These are phyloP conservation scores for Oenanthe javanica DNA, from an alignment of 140 eudicot species.

Conservation along the genomic window DNA sequence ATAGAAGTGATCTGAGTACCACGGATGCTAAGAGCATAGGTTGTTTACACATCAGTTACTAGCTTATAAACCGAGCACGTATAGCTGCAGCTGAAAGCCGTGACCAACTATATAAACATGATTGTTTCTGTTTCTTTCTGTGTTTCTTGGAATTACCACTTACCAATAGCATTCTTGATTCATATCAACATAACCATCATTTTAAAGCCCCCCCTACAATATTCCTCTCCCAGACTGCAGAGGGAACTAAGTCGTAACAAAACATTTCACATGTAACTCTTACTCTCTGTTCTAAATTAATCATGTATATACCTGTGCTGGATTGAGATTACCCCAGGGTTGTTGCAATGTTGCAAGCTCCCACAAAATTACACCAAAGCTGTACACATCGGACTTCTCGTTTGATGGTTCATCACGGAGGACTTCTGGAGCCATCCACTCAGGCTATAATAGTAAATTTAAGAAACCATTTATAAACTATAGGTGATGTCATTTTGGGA, in stretches of 20 bases:
- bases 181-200: neutral
- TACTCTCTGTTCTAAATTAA: no score
- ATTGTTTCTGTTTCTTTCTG: neutral
- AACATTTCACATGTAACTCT: neutral
- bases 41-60: neutral
- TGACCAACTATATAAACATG: neutral
- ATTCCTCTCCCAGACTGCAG: neutral
- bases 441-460: conserved; percentile 45
- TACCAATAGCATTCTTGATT: neutral
- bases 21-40: neutral
- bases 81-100: conserved; percentile 6
- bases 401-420: conserved; percentile 81
- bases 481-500: neutral
- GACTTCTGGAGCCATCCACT: conserved; percentile 99
- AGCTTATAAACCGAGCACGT: neutral
- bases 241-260: neutral
- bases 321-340: conserved; percentile 80
- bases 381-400: conserved; percentile 89
- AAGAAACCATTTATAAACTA: conserved; percentile 2
- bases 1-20: neutral
- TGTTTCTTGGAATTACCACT: neutral
- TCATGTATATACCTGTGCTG: conserved; percentile 58
- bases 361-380: conserved; percentile 95
- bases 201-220: neutral
- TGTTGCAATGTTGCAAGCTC: conserved; percentile 80